These are phyloP conservation scores for Fragilariopsis cylindrus DNA, from an alignment of 108 stramenopile genomes.

Conservation along the genomic window DNA sequence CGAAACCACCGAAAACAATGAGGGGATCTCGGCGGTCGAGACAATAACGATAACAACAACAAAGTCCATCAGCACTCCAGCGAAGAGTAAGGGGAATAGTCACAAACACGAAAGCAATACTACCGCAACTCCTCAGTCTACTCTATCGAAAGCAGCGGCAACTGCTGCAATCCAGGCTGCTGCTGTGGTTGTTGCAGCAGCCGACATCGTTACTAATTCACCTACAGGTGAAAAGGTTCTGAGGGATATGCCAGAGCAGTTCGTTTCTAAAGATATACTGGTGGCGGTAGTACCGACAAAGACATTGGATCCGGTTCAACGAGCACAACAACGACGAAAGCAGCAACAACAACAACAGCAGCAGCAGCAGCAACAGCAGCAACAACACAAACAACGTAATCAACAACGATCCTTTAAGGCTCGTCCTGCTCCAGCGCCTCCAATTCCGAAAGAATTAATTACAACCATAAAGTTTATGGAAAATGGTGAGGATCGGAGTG, in stretches of 20 bases:
- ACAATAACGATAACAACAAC: not conserved
- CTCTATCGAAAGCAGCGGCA: conserved; percentile 3
- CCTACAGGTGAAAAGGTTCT: no score
- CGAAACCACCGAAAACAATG: not conserved
- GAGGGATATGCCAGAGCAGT: not conserved
- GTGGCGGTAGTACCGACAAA: not conserved
- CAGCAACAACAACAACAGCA: conserved; percentile 4
- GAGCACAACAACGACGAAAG: no score
- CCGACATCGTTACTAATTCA: no score
- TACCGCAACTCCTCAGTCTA: no score
- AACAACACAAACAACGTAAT: not conserved
- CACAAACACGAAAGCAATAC: not conserved
- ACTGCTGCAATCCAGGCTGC: conserved; percentile 10
- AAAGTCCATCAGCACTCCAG: not conserved
- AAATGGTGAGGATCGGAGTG: not conserved
- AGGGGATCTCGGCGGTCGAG: not conserved
- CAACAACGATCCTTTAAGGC: not conserved
- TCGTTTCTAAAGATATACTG: no score
- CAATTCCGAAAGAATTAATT: conserved; percentile 7
- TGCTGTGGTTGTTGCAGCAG: not conserved
- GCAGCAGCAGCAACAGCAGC: conserved; percentile 4
- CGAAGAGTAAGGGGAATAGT: not conserved
- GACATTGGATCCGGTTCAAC: not conserved
- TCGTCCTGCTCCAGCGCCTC: not conserved
- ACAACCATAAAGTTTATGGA: not conserved